phyloP scores from a whole-genome alignment of 495 filamentous ascomycete species.

The Massariosphaeria phaeospora region DNA sequence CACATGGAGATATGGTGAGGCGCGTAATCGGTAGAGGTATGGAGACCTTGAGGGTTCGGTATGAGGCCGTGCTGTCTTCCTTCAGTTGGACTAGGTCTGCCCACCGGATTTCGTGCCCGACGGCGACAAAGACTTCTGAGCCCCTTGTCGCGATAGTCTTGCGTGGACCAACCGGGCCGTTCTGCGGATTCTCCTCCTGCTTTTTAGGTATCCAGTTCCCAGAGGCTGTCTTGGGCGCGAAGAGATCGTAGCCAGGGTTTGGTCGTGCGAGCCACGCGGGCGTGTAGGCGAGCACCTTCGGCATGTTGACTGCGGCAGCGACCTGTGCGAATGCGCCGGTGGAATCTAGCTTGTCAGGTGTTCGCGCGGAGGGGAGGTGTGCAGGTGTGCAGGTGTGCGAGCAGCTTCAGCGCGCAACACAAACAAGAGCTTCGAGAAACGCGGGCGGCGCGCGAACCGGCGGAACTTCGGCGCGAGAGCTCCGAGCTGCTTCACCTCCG shows the following conservation, averaged over 20 bases:
- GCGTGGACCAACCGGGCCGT: too few relatives aligned
- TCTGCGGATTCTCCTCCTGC: conserved; percentile 10
- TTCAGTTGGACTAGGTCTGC: conserved; percentile 69
- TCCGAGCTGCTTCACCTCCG: not conserved
- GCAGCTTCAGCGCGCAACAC: not conserved
- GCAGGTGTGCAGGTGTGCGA: not conserved
- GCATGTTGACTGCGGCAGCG: conserved; percentile 52
- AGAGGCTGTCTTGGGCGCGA: conserved; percentile 44
- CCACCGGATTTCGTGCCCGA: conserved; percentile 84
- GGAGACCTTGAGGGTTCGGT: conserved; percentile 60
- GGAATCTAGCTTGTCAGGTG: not conserved
- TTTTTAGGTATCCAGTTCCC: not conserved
- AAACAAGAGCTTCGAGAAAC: not conserved
- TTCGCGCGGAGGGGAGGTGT: not conserved
- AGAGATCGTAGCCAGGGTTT: conserved; percentile 67
- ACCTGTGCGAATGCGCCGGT: not conserved
- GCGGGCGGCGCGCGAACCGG: not conserved
- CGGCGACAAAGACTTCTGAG: conserved; percentile 76
- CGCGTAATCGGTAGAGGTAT: conserved; percentile 73
- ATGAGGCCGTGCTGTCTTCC: conserved; percentile 44
- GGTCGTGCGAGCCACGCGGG: conserved; percentile 76
- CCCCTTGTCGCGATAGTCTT: conserved; percentile 68
- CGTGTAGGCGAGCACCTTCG: conserved; percentile 72
- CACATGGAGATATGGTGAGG: conserved; percentile 73
- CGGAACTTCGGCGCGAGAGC: conserved; percentile 6